Evolutionary conservation across 306 rosid species (phyloP), one percentile per base, ranked within the genome.

Genomic region (Corylus americana): DNA sequence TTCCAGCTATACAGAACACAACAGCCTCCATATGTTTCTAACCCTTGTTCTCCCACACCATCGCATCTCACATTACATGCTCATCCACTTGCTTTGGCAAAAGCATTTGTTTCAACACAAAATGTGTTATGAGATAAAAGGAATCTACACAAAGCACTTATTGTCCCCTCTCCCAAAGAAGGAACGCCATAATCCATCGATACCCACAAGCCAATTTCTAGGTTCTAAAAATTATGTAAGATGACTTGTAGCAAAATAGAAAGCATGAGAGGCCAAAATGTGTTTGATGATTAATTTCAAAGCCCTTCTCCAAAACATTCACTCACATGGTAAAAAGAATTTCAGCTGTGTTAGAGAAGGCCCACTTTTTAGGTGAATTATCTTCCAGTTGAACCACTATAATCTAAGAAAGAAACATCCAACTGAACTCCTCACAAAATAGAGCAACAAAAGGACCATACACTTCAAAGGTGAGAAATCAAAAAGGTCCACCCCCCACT

Each of bases 11-110:
- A 58, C 57, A 22, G 45, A 27, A 3, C 27, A 53, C 55, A 48
- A 20, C 64, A 29, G 4, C 71, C 67, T 18, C 9, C 58, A 3
- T 71, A 18, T 8, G 3, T 13, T 45, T 55, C 74, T 16, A 22
- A 17, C 11, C 29, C 74, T 22, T 59, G 68, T 59, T 44, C 54
- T 20, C 31, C 4, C 59, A 55, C 37, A 22, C 29, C 4, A 73
- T 8, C 55, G 16, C 11, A 61, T 39, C 55, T 49, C 39, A 20
- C n/a, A 50, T 50, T 47, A 29, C 58, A 25, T 3, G 11, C 35
- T 51, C 10, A 0, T 73, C 71, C 71, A 1, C 71, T 64, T 66
- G 71, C 12, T 66, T 66, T 61, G 42, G 82, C 69, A 63, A 20
- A 25, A 73, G 25, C 3, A 39, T 37, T 66, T 17, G 71, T 39